A percentile compares a stretch with the other conserved stretches of the same genome.
phyloP scores from a whole-genome alignment of 768 basidiomycete species.

The Rubroboletus satanas region DNA sequence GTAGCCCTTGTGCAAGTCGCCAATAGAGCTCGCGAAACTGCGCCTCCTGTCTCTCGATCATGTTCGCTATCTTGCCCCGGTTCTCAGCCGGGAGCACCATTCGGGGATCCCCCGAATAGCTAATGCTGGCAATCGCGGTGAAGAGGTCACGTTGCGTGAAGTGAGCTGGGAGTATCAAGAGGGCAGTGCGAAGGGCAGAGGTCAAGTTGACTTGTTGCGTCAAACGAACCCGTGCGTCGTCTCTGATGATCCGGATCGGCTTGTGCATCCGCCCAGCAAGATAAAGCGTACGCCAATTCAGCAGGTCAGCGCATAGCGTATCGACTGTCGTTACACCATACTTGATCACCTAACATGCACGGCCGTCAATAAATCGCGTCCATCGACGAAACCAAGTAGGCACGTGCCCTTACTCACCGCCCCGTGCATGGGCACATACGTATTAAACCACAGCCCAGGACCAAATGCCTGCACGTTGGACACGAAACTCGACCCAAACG shows the following conservation, averaged over 20 bases:
- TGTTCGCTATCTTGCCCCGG: conserved; percentile 89
- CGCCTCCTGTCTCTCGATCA: conserved; percentile 74
- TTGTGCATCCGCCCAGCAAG: conserved; percentile 97
- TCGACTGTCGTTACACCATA: conserved; percentile 95
- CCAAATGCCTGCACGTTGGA: conserved; percentile 66
- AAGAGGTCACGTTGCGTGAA: conserved; percentile 85
- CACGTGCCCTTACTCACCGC: conserved; percentile 54
- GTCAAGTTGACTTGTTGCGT: conserved; percentile 93
- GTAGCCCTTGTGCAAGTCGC: conserved; percentile 69
- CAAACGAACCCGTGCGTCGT: conserved; percentile 86
- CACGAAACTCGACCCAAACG: conserved; percentile 81
- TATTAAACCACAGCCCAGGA: conserved; percentile 96
- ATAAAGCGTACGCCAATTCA: conserved; percentile 92
- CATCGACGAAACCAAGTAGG: not conserved
- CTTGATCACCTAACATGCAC: conserved; percentile 70
- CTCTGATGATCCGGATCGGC: conserved; percentile 87
- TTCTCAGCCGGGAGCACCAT: conserved; percentile 96
- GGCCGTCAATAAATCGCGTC: not conserved
- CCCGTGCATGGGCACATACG: conserved; percentile 79
- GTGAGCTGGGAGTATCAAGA: conserved; percentile 76
- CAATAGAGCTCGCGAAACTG: conserved; percentile 90
- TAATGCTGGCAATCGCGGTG: conserved; percentile 78
- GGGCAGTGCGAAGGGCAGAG: conserved; percentile 85
- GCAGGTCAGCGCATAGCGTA: conserved; percentile 81
- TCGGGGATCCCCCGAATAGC: conserved; percentile 86